phyloP scores from a whole-genome alignment of 768 basidiomycete genomes.

The Podaxis sp. region DNA sequence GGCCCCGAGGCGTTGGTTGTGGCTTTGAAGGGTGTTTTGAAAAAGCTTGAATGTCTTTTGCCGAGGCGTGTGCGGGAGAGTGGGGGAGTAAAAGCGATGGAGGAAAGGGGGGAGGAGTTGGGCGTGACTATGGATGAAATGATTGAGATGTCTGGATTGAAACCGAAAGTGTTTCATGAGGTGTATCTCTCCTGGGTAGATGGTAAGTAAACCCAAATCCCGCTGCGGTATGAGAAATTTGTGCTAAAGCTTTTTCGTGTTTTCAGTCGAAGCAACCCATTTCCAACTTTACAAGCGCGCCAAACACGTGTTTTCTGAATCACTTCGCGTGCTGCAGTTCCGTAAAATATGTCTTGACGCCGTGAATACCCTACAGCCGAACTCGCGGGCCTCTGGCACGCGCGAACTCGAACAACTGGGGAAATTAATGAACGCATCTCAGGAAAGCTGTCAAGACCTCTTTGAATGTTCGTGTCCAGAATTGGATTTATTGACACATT shows the following conservation, averaged over 20 bases:
- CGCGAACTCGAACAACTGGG: slow-evolving; percentile 50
- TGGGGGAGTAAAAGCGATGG: slow-evolving; percentile 12
- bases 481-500: slow-evolving; percentile 59
- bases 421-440: slow-evolving; percentile 73
- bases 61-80: slow-evolving; percentile 20
- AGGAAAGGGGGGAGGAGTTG: slow-evolving; percentile 33
- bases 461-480: slow-evolving; percentile 83
- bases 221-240: background rate
- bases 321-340: slow-evolving; percentile 76
- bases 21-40: slow-evolving; percentile 42
- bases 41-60: slow-evolving; percentile 49
- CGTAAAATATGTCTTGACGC: slow-evolving; percentile 55
- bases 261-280: slow-evolving; percentile 67
- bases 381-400: slow-evolving; percentile 13
- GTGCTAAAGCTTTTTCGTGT: background rate
- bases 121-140: slow-evolving; percentile 76
- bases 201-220: slow-evolving; percentile 37
- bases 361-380: background rate
- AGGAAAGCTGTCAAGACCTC: slow-evolving; percentile 59
- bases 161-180: slow-evolving; percentile 49
- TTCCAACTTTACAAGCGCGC: slow-evolving; percentile 84
- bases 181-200: slow-evolving; percentile 79
- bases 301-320: slow-evolving; percentile 78
- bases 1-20: slow-evolving; percentile 39
- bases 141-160: slow-evolving; percentile 59